Evolutionary conservation across 441 rosid species (phyloP).

Genomic region (Lepidium campestre): DNA sequence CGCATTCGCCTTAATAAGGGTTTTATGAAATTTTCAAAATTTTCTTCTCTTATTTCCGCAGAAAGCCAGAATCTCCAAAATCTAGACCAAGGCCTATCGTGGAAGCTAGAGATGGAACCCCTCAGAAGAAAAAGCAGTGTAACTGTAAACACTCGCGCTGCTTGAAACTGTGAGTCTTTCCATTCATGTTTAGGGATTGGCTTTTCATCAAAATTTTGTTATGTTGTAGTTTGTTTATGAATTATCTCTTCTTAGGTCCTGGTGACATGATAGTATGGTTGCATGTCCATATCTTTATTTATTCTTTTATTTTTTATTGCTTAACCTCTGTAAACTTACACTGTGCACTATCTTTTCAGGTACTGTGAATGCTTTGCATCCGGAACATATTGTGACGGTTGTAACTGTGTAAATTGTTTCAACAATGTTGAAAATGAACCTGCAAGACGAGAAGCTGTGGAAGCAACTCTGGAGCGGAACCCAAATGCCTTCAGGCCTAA

Average conservation of each 20-base stretch:
- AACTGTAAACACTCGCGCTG: constrained; percentile 96
- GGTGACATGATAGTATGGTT: background rate
- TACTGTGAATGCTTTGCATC: constrained; percentile 95
- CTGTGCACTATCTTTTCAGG: constrained; percentile 36
- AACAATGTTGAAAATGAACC: constrained; percentile 78
- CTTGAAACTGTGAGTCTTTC: constrained; percentile 80
- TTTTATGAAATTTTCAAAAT: background rate
- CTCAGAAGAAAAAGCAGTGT: constrained; percentile 94
- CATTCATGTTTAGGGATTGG: background rate
- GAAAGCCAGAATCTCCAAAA: constrained; percentile 88
- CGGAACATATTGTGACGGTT: constrained; percentile 79
- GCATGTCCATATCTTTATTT: constrained; percentile 10
- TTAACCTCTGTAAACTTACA: background rate
- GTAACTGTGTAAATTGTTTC: constrained; percentile 75
- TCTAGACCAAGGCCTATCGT: constrained; percentile 54
- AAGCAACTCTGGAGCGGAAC: constrained; percentile 66
- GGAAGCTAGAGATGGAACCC: constrained; percentile 86
- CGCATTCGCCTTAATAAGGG: background rate
- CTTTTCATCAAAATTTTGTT: background rate
- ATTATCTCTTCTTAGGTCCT: background rate
- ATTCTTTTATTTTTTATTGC: background rate
- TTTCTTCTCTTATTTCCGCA: constrained; percentile 22
- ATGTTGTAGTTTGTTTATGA: background rate
- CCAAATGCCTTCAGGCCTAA: constrained; percentile 90
- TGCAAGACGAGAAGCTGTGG: constrained; percentile 70